Percentiles rank a stretch among this genome's conserved stretches.
Evolutionary conservation across 129 eudicot species (phyloP).

Genomic region (Artemisia argyi): DNA sequence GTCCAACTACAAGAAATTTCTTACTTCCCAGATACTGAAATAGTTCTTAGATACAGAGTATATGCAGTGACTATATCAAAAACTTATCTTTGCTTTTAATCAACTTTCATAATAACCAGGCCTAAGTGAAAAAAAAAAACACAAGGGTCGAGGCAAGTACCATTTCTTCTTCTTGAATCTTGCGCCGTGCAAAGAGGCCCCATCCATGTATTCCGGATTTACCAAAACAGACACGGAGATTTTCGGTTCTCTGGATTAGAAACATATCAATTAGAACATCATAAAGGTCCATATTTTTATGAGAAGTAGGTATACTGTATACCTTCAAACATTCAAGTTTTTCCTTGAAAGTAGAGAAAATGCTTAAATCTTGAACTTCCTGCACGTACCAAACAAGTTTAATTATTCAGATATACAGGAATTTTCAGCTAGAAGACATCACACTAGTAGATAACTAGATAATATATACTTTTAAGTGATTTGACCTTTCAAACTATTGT

Average conservation of each 20-base stretch:
- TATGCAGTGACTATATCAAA: not conserved
- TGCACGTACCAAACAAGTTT: constrained; percentile 25
- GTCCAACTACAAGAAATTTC: not conserved
- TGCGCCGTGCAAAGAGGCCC: constrained; percentile 93
- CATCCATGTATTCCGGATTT: constrained; percentile 93
- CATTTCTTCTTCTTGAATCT: constrained; percentile 88
- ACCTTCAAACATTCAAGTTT: constrained; percentile 66
- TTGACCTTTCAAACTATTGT: not conserved
- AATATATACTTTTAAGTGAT: not conserved
- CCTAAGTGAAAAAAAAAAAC: not conserved
- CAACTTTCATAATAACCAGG: not conserved
- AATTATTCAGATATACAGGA: not conserved
- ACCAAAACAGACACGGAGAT: constrained; percentile 74
- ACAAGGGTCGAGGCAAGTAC: constrained; percentile 35
- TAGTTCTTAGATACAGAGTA: not conserved
- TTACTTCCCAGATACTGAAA: not conserved
- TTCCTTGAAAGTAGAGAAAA: constrained; percentile 60
- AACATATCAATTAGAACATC: constrained; percentile 12
- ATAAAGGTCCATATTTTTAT: not conserved
- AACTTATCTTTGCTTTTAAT: not conserved
- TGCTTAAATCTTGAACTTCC: constrained; percentile 40
- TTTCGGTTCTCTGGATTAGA: constrained; percentile 63
- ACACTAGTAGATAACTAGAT: not conserved
- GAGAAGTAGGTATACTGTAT: constrained; percentile 1
- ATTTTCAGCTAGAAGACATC: not conserved